Percentiles rank a stretch among this genome's conserved stretches.
These are phyloP conservation scores for Acacia melanoxylon DNA, from an alignment of 306 rosid species.

Conservation along the genomic window DNA sequence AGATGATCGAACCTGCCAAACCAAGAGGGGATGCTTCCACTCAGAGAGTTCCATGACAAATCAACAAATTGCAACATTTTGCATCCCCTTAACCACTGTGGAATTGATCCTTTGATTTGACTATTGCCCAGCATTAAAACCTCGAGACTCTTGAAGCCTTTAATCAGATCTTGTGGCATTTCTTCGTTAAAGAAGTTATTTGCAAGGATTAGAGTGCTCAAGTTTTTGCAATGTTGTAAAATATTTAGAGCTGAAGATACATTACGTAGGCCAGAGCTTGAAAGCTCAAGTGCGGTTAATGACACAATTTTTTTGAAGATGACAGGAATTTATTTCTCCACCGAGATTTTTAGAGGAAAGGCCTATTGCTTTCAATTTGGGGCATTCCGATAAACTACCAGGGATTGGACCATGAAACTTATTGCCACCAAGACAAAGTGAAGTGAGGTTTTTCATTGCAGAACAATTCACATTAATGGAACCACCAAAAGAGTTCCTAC, in stretches of 20 bases:
- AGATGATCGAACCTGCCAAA: slow-evolving; percentile 31
- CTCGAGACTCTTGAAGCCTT: slow-evolving; percentile 36
- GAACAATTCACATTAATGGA: slow-evolving; percentile 34
- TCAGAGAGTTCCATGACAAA: slow-evolving; percentile 48
- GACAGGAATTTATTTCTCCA: slow-evolving; percentile 26
- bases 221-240: slow-evolving; percentile 41
- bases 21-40: slow-evolving; percentile 43
- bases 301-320: slow-evolving; percentile 30
- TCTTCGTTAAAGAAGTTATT: slow-evolving; percentile 39
- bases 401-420: slow-evolving; percentile 42
- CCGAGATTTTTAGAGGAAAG: slow-evolving; percentile 34
- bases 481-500: slow-evolving; percentile 29
- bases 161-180: slow-evolving; percentile 23
- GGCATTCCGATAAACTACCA: slow-evolving; percentile 34
- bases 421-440: slow-evolving; percentile 38
- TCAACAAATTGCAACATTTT: slow-evolving; percentile 45
- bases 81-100: slow-evolving; percentile 49
- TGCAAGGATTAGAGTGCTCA: slow-evolving; percentile 31
- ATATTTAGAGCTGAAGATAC: slow-evolving; percentile 35
- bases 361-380: slow-evolving; percentile 24
- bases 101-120: slow-evolving; percentile 46
- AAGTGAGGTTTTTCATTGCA: slow-evolving; percentile 36
- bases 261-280: slow-evolving; percentile 27
- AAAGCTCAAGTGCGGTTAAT: slow-evolving; percentile 32
- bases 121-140: slow-evolving; percentile 34